These are phyloP conservation scores for Sporodiniella umbellata DNA, from an alignment of 371 early-diverging fungal genomes.

Conservation along the genomic window DNA sequence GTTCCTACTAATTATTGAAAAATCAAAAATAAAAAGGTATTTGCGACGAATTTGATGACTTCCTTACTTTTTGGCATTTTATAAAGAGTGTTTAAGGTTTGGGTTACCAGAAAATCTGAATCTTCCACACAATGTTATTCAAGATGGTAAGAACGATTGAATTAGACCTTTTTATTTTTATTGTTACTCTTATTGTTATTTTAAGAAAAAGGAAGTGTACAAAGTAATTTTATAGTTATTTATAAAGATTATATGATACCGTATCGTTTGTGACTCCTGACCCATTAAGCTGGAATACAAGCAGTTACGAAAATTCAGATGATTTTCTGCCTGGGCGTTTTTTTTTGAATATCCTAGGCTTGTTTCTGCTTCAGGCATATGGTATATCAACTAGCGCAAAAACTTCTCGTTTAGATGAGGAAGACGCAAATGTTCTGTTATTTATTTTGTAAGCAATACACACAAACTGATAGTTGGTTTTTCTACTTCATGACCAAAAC, in stretches of 20 bases:
- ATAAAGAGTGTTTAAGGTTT: slow-evolving; percentile 29
- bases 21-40: slow-evolving; percentile 13
- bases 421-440: slow-evolving; percentile 17
- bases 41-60: slow-evolving; percentile 12
- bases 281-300: slow-evolving; percentile 2
- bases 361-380: slow-evolving; percentile 4
- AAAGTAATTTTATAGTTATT: neutral
- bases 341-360: slow-evolving; percentile 6
- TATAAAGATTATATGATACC: slow-evolving; percentile 14
- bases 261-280: slow-evolving; percentile 7
- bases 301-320: slow-evolving; percentile 9
- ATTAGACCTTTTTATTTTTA: too few relatives aligned
- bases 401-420: slow-evolving; percentile 15
- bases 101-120: slow-evolving; percentile 21
- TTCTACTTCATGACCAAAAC: too few relatives aligned
- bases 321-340: slow-evolving; percentile 26
- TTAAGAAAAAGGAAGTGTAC: too few relatives aligned
- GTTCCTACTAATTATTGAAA: slow-evolving; percentile 11
- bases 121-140: slow-evolving; percentile 23
- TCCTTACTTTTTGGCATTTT: slow-evolving; percentile 25
- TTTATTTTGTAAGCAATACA: slow-evolving; percentile 18
- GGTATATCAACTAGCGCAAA: slow-evolving; percentile 7
- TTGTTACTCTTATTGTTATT: neutral
- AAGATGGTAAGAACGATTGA: slow-evolving; percentile 25
- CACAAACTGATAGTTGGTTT: too few relatives aligned